Evolutionary conservation across 805 yeast species (phyloP).

Genomic region (Candida insectorum): DNA sequence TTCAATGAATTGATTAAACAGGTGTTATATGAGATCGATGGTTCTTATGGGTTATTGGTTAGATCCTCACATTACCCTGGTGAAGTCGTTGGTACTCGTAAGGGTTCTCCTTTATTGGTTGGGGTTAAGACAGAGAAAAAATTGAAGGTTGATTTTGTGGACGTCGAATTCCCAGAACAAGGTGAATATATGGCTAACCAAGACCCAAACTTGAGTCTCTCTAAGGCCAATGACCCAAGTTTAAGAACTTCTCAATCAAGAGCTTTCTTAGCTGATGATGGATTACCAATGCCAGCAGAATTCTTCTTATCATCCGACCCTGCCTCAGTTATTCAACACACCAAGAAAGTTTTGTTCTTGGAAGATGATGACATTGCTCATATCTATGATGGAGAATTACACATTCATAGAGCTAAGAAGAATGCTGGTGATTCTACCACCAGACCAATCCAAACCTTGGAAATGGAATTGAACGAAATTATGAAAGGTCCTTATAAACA

Average conservation of each 20-base stretch:
- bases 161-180: conserved; percentile 89
- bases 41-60: conserved; percentile 94
- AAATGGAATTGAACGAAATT: conserved; percentile 94
- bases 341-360: conserved; percentile 91
- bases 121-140: conserved; percentile 97
- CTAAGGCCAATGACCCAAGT: conserved; percentile 47
- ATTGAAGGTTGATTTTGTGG: conserved; percentile 96
- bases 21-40: conserved; percentile 89
- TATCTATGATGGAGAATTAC: conserved; percentile 96
- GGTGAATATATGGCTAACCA: conserved; percentile 17
- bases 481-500: conserved; percentile 97
- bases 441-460: conserved; percentile 94
- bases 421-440: conserved; percentile 82
- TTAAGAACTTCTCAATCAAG: conserved; percentile 91
- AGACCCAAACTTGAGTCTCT: conserved; percentile 20
- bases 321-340: conserved; percentile 92
- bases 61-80: conserved; percentile 91
- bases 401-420: conserved; percentile 92
- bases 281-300: conserved; percentile 89
- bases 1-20: conserved; percentile 90
- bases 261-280: conserved; percentile 93
- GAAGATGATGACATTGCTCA: conserved; percentile 99
- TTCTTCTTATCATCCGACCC: conserved; percentile 97
- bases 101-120: conserved; percentile 94
- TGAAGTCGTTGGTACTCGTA: conserved; percentile 94